Percentiles rank a stretch among this genome's conserved stretches.
Conservation (phyloP, 2,329 filamentous ascomycete species). For the Pseudogymnoascus sp. region DNA sequence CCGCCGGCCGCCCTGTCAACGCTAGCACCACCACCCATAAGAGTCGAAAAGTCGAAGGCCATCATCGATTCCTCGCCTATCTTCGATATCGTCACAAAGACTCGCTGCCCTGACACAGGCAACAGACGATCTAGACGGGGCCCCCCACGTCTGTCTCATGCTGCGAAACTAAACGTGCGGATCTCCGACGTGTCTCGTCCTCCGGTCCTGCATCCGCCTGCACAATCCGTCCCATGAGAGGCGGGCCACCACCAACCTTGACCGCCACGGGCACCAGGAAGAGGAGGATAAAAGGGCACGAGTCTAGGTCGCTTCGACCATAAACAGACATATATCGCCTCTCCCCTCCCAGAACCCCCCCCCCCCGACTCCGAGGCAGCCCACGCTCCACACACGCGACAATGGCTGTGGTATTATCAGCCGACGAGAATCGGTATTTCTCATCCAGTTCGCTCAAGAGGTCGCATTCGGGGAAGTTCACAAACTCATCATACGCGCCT, state of each 20-base stretch:
- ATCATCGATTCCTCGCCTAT: not conserved
- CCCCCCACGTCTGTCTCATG: not conserved
- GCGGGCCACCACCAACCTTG: not conserved
- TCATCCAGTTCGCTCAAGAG: slow-evolving; percentile 44
- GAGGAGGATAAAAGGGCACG: not conserved
- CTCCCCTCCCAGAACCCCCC: not conserved
- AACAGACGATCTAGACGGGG: not conserved
- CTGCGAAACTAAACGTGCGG: not conserved
- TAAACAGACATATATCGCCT: not conserved
- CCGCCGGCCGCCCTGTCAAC: not conserved
- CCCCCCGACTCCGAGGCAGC: not conserved
- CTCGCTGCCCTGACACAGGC: not conserved
- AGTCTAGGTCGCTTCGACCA: not conserved
- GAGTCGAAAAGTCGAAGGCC: not conserved
- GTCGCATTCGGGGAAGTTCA: slow-evolving; percentile 52
- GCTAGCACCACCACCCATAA: not conserved
- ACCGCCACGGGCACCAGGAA: not conserved
- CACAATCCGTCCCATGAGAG: not conserved
- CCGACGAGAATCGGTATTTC: slow-evolving; percentile 51
- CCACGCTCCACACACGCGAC: slow-evolving; percentile 6
- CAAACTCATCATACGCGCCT: slow-evolving; percentile 40
- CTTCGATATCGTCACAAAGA: not conserved
- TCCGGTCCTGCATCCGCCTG: not conserved
- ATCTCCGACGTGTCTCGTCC: not conserved
- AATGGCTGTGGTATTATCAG: slow-evolving; percentile 28